Evolutionary conservation across 768 basidiomycete species (phyloP), one percentile per base, ranked within the genome.

Genomic region (Leccinum subgranulosum): DNA sequence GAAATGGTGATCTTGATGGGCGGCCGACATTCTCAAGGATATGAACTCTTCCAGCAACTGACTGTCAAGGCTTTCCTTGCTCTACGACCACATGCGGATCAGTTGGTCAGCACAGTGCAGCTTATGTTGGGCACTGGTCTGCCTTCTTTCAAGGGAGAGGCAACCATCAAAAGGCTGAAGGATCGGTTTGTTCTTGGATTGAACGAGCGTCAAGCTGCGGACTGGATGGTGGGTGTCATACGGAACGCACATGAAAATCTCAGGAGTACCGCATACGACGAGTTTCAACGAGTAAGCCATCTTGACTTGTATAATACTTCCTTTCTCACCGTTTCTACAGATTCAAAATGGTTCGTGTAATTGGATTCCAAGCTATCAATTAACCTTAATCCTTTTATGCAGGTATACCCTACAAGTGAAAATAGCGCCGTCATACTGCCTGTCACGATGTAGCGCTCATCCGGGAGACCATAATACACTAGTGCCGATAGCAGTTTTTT

Each of bases 1-100:
- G 97, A 99, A 73, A 99, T 99, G 97, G 90, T 98, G 17, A 81
- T 90, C 14, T 76, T 98, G 31, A 99, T 99, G 97, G 97, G 97
- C 50, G 97, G 97, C 10, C 82, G 90, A 62, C 83, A 90, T 68
- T 95, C 93, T 1, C 91, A 95, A 74, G 97, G 97, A 19, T 99
- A 96, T 73, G 87, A 89, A 55, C 81, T 94, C 39, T 99, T 98
- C 79, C 88, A 91, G 66, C 91, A 92, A 67, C 83, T 99, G 34
- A 92, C 92, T 3, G 86, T 98, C 64, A 97, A 98, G 73, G 95
- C 92, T 1, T 99, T 99, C 82, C 84, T 99, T 45, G 92, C 96
- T 3, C 88, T 97, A 58, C 86, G 97, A n/a, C 94, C 94, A 0
- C 90, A 94, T 71, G 88, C 93, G 5, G 90, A 94, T 48, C 92